Evolutionary conservation across 805 yeast genomes (phyloP), one percentile per base, ranked within the genome.

Genomic region (Spathaspora arborariae): DNA sequence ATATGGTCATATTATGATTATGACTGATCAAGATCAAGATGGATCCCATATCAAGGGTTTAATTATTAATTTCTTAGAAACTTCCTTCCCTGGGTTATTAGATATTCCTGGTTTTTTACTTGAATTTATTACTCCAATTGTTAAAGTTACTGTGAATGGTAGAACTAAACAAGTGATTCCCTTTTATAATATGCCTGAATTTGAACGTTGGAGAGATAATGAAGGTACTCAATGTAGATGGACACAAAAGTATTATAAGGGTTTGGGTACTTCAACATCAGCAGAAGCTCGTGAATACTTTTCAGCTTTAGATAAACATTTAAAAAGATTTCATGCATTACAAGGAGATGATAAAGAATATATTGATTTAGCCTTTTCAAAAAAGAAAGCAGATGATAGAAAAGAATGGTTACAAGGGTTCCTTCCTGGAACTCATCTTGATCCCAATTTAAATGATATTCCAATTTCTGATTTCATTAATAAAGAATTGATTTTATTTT

Each of bases 21-120:
- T 94, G 98, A 90, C 99, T 5, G 99, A 94, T 85, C 99, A 94
- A 70, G 99, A 94, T 88, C 96, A 91, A 57, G 99, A 94, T 76
- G 99, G 99, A 51, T 86, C 96, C 15, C 99, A 94, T 72, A 94
- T 94, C 64, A 94, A 94, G 63, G 99, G 99, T 53, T 77, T 94
- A 54, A 80, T 94, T 48, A 94, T 94, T 59, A 94, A 94, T 64
- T 94, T 94, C 59, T 70, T 94, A 49, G 98, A 92, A 64, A 79
- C 92, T 4, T 85, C 96, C 26, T 94, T 94, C 71, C 98, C 98
- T 1, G 99, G 98, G 1, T 70, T 94, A 53, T 72, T 94, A 24
- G 86, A 85, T 48, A 79, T 92, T 43, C 97, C 97, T 1, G 97
- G 96, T 0, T 94, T 94, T 58, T 72, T 94, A 55, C 77, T 89